Evolutionary conservation across 352 stramenopile genomes (phyloP), one percentile per base, ranked within the genome.

Genomic region (Aphanomyces invadans): DNA sequence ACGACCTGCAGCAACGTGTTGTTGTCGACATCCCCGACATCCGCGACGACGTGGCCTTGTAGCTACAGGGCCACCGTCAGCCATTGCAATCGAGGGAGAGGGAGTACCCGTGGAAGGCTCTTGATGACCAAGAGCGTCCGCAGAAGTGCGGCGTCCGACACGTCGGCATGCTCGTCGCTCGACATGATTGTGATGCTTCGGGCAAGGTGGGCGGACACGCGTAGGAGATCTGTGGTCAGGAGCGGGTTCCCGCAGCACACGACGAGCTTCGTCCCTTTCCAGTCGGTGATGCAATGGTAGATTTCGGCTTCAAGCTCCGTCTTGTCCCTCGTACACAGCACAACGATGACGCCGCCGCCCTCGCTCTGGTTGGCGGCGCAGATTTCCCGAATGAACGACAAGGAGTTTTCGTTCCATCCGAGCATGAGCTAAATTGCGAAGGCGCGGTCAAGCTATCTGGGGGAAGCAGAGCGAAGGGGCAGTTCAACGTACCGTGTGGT

Each of bases 21-120:
- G 65, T 95, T 96, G 70, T 96, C 88, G 17, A 95, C 83, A 59
- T 96, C 88, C 2, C 86, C 77, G 42, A 95, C 70, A 62, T 96
- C 88, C 11, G 85, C 87, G 3, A 96, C 87, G 26, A 95, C 90
- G 49, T 96, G 85, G 7, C 83, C 83, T 31, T 73, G 49, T 10
- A 89, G 39, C 77, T 89, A 44, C 17, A 36, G 23, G n/a, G n/a
- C n/a, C n/a, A n/a, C n/a, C n/a, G n/a, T n/a, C n/a, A n/a, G n/a
- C n/a, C n/a, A n/a, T n/a, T n/a, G n/a, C n/a, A n/a, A n/a, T n/a
- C n/a, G n/a, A n/a, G n/a, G n/a, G n/a, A n/a, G n/a, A n/a, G n/a
- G n/a, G n/a, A n/a, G 1, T 65, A 86, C 74, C 59, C 88, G 72
- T 15, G 80, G 76, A 28, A 92, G 63, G 11, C 81, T 90, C 49